A percentile compares a stretch with the other conserved stretches of the same genome.
phyloP scores from a whole-genome alignment of 768 basidiomycete species.

The Lactifluus rugatus region DNA sequence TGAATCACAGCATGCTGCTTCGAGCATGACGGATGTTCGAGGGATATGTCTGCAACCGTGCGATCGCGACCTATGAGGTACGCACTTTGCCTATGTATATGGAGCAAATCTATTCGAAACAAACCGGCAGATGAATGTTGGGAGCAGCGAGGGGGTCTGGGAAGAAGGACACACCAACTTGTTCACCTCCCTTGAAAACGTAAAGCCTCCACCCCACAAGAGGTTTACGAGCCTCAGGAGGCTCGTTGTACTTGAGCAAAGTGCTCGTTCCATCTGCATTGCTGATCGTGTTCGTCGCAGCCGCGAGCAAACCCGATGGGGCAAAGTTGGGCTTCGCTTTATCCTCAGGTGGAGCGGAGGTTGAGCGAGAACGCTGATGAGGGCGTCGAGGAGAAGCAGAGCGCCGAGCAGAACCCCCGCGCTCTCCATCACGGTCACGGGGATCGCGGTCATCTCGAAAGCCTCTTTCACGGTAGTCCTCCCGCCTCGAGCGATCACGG shows the following conservation, averaged over 20 bases:
- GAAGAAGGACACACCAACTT: conserved; percentile 57
- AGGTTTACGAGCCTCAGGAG: conserved; percentile 94
- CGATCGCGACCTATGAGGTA: conserved; percentile 90
- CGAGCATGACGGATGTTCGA: conserved; percentile 95
- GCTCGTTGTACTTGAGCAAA: conserved; percentile 95
- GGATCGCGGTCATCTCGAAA: conserved; percentile 32
- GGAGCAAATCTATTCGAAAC: conserved; percentile 61
- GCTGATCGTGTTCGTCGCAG: conserved; percentile 88
- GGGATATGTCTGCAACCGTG: conserved; percentile 72
- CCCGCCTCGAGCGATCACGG: conserved; percentile 35
- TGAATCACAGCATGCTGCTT: conserved; percentile 98
- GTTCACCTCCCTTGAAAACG: conserved; percentile 92
- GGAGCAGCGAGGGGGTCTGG: not conserved
- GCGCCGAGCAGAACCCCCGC: conserved; percentile 33
- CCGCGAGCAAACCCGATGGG: conserved; percentile 83
- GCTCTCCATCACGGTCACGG: conserved; percentile 26
- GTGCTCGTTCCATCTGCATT: conserved; percentile 66
- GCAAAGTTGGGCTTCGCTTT: conserved; percentile 86
- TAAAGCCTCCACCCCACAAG: conserved; percentile 86
- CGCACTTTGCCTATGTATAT: conserved; percentile 89
- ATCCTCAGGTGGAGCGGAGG: conserved; percentile 38
- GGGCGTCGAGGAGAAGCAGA: conserved; percentile 51
- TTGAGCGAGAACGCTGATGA: conserved; percentile 21
- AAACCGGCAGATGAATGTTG: not conserved
- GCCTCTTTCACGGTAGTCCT: conserved; percentile 33